Evolutionary conservation across 345 rosid species (phyloP).

Genomic region (Eutrema japonicum): DNA sequence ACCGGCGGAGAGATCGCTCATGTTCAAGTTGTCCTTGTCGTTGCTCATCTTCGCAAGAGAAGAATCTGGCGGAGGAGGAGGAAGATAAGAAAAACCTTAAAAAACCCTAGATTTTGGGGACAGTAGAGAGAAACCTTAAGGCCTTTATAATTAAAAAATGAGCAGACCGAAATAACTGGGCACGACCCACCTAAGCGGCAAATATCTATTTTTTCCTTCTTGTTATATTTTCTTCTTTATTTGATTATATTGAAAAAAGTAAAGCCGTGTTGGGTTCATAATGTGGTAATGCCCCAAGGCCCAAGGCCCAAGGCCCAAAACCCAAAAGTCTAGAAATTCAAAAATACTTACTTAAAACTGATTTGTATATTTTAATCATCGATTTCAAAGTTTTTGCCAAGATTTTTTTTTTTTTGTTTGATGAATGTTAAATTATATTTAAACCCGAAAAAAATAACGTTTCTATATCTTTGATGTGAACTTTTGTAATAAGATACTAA

Average conservation of each 20-base stretch:
- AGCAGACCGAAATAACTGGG: conserved; percentile 23
- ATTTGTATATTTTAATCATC: no score
- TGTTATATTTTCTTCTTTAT: background rate
- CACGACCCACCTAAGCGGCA: conserved; percentile 26
- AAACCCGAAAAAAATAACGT: no score
- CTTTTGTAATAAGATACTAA: no score
- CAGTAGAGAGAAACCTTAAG: background rate
- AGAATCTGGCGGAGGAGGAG: conserved; percentile 29
- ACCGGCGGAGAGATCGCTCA: conserved; percentile 83
- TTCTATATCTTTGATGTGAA: no score
- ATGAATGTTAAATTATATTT: no score
- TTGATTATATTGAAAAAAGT: background rate
- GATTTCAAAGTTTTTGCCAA: no score
- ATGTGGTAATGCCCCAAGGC: background rate
- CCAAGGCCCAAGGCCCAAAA: background rate
- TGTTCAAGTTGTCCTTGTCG: conserved; percentile 63
- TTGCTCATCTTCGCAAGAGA: conserved; percentile 58
- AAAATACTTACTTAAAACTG: no score
- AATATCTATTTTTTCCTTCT: background rate
- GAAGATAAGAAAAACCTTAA: conserved; percentile 38
- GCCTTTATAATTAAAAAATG: conserved; percentile 22
- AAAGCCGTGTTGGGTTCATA: background rate
- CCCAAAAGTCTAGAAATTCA: background rate
- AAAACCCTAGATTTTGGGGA: conserved; percentile 64
- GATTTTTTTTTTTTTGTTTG: no score